Base-by-base conservation (phyloP, 2,329 filamentous ascomycete species). In the Aspergillus candidus region DNA sequence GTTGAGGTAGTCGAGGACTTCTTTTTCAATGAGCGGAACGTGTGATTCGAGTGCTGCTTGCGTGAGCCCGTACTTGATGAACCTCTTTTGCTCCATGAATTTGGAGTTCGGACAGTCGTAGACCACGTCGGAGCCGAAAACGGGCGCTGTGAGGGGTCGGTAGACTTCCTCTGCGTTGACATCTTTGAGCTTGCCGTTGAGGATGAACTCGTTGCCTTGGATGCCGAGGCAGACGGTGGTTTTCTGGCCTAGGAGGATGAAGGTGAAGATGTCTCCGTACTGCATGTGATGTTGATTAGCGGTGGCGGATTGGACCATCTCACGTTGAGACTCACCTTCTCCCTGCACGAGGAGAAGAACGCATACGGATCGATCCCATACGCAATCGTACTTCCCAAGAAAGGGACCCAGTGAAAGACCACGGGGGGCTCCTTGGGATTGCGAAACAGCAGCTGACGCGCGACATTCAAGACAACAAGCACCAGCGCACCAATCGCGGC, bases 71-170 rank as follows among this genome's bases (percentile, higher is more conserved):
- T 76, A 82, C 57, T 83, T 83, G 70, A 83, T 74, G 54, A 83
- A 83, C 61, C 93, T 93, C 75, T 94, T 94, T 75, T 94, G 88
- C 72, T 94, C 88, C 87, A 94, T 94, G 60, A 94, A 78, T 72
- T 94, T 94, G 44, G 86, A 77, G 60, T 94, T 94, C 29, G 88
- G 87, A 69, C 88, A 94, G 66, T 94, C 88, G 62, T 94, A 94
- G 34, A 94, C 85, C 18, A 94, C 87, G 66, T 89, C 87, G 51
- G 81, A 82, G 51, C 88, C 88, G 62, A 94, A 94, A 4, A 83
- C 78, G 6, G 80, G 80, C 2, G 77, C 82, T 13, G 76, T 80
- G 43, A 95, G 75, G 40, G 86, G 83, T 46, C 79, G 82, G 69
- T 95, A 95, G 53, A 94, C 84, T 60, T 95, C 88, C 70, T 95